Base-by-base conservation (phyloP, 2,329 filamentous ascomycete genomes). In the Clathrospora elynae region DNA sequence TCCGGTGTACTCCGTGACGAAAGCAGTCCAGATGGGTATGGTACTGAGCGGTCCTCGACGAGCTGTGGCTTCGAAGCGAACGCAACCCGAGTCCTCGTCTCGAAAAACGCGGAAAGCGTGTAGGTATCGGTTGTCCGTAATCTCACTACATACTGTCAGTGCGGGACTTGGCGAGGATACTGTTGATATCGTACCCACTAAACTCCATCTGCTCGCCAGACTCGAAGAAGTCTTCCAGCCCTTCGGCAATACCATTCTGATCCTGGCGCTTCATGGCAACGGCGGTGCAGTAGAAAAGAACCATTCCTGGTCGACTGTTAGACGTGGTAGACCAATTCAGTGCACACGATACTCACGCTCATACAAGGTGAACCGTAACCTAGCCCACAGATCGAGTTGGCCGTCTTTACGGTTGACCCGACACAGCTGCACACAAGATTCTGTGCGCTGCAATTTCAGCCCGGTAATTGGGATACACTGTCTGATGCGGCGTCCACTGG, bases 191-290 rank as follows among this genome's bases (percentile, higher is more conserved):
- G 43, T 62, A 78, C 76, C 74, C 79, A 35, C 73, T 74, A 55
- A 77, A 83, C 11, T 78, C 54, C 32, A 75, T 66, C 31, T 71
- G 67, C 38, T 70, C 68, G 16, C 65, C 64, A 8, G 58, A 66
- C n/a, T 81, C 67, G 50, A 79, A 77, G 41, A 74, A 73, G 42
- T 80, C 76, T 31, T 76, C 71, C 10, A 78, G 70, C 3, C 63
- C 61, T 13, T 62, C 63, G 19, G 71, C 66, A 4, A 66, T 72
- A 19, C 59, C 64, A 14, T 64, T 67, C 12, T 66, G 62, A 55
- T 84, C 80, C 54, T 83, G 80, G 6, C 75, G 73, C 48, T 82
- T 81, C 65, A 84, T 75, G 1, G 80, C 79, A 7, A 82, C 62
- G 41, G 82, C 76, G 0, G 77, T 77, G 48, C 74, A 78, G 59